These are phyloP conservation scores for Fusarium torreyae DNA, from an alignment of 2,329 filamentous ascomycete species.

Conservation along the genomic window DNA sequence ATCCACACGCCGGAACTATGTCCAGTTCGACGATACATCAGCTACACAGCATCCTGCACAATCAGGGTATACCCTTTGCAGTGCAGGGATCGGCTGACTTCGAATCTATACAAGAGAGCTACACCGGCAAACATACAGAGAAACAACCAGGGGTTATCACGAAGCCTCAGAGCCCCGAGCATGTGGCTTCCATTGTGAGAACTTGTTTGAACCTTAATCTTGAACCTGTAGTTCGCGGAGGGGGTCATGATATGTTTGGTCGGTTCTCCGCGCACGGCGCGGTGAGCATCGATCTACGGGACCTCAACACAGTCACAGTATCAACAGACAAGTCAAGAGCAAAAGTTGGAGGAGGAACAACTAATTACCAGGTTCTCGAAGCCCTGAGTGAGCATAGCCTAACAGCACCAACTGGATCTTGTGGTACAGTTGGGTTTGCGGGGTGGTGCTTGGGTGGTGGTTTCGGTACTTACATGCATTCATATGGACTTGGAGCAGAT, in stretches of 20 bases:
- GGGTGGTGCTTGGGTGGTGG: slow-evolving; percentile 28
- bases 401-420: slow-evolving; percentile 8
- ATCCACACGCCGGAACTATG: background rate
- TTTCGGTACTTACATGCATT: slow-evolving; percentile 19
- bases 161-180: background rate
- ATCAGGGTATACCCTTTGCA: background rate
- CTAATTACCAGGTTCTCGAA: slow-evolving; percentile 6
- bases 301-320: slow-evolving; percentile 3
- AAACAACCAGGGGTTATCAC: slow-evolving; percentile 1
- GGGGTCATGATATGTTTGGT: slow-evolving; percentile 27
- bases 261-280: slow-evolving; percentile 14
- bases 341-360: slow-evolving; percentile 14
- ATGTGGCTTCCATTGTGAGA: slow-evolving; percentile 1
- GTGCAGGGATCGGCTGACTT: slow-evolving; percentile 4
- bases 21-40: background rate
- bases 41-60: background rate
- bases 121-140: background rate
- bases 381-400: slow-evolving; percentile 9
- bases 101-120: slow-evolving; percentile 5
- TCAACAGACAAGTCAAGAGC: background rate
- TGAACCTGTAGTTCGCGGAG: slow-evolving; percentile 12
- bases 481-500: slow-evolving; percentile 23
- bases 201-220: slow-evolving; percentile 1
- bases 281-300: slow-evolving; percentile 18
- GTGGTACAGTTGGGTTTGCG: slow-evolving; percentile 15